phyloP scores from a whole-genome alignment of 768 basidiomycete species.

The Naganishia vishniacii region DNA sequence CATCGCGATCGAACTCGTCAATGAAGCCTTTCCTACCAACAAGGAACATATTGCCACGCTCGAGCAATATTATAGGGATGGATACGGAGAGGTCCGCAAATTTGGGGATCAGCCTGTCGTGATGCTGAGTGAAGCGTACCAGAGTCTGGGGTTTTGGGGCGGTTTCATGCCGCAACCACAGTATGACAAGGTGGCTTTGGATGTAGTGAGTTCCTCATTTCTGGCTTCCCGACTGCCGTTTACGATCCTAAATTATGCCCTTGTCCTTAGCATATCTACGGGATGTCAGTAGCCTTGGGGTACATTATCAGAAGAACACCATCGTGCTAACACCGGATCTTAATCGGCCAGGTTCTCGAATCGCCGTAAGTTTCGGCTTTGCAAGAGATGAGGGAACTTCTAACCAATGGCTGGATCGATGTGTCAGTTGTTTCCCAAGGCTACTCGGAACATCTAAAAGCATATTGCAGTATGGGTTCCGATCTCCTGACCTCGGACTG shows the following conservation, averaged over 20 bases:
- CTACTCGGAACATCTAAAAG: slow-evolving; percentile 38
- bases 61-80: slow-evolving; percentile 34
- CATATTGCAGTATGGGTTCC: slow-evolving; percentile 35
- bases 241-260: background rate
- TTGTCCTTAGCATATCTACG: slow-evolving; percentile 41
- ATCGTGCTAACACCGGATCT: background rate
- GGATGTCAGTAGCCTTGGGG: slow-evolving; percentile 34
- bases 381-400: background rate
- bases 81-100: slow-evolving; percentile 32
- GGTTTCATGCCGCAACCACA: slow-evolving; percentile 37
- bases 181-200: slow-evolving; percentile 39
- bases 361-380: slow-evolving; percentile 6
- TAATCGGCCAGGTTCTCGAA: slow-evolving; percentile 26
- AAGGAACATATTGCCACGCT: slow-evolving; percentile 32
- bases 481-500: slow-evolving; percentile 41
- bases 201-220: slow-evolving; percentile 37
- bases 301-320: background rate
- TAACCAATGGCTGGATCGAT: background rate
- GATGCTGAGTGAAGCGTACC: slow-evolving; percentile 38
- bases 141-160: slow-evolving; percentile 39
- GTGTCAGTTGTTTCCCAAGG: slow-evolving; percentile 30
- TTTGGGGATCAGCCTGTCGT: slow-evolving; percentile 28
- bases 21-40: slow-evolving; percentile 42
- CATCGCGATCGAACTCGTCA: slow-evolving; percentile 42
- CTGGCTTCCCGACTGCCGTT: background rate